These are phyloP conservation scores for Excoecaria agallocha DNA, from an alignment of 345 rosid species.

Conservation along the genomic window DNA sequence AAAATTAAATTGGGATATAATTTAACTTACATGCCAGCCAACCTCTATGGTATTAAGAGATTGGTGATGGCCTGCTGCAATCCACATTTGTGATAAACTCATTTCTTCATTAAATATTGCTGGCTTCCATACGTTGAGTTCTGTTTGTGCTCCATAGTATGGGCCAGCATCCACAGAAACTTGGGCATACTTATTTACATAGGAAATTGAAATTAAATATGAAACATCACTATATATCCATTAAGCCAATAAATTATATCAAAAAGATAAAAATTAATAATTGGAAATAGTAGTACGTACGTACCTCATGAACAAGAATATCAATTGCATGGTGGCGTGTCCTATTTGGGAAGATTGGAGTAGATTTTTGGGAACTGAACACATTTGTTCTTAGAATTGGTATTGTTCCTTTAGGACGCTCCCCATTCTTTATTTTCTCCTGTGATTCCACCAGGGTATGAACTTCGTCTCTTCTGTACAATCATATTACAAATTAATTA, in stretches of 20 bases:
- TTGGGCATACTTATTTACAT: neutral
- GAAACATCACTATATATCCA: too few relatives aligned
- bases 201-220: too few relatives aligned
- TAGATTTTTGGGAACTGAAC: neutral
- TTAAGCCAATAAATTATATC: too few relatives aligned
- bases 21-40: constrained; percentile 21
- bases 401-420: constrained; percentile 31
- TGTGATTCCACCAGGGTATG: constrained; percentile 6
- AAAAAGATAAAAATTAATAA: too few relatives aligned
- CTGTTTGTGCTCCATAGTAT: constrained; percentile 20
- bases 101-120: neutral
- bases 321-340: too few relatives aligned
- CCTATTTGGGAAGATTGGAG: neutral
- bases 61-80: neutral
- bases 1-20: too few relatives aligned
- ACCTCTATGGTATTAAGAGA: constrained; percentile 13
- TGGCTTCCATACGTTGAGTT: constrained; percentile 29
- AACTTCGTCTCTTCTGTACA: constrained; percentile 20
- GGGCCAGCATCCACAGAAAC: neutral
- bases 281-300: too few relatives aligned
- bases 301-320: too few relatives aligned
- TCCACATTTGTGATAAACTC: constrained; percentile 23
- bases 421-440: constrained; percentile 2
- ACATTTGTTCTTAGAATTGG: constrained; percentile 19
- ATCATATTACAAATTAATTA: neutral